These are phyloP conservation scores for Plasmodiophora brassicae DNA, from an alignment of 208 protist species.

Conservation along the genomic window DNA sequence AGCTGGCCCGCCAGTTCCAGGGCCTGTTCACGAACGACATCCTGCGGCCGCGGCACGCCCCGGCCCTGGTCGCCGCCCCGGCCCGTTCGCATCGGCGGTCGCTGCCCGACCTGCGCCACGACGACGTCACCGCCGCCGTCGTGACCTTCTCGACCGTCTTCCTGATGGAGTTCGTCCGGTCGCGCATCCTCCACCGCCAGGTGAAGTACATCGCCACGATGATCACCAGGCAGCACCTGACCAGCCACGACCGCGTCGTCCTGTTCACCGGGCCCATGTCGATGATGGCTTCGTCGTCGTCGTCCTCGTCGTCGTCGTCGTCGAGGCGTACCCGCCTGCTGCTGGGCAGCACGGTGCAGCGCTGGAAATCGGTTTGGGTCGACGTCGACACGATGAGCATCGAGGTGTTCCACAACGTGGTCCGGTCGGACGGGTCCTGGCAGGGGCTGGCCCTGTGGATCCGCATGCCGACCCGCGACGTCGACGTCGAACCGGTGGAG, in stretches of 20 bases:
- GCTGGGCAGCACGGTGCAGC: background rate
- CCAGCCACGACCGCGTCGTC: background rate
- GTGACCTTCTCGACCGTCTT: background rate
- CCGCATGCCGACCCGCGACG: background rate
- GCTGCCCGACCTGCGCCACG: background rate
- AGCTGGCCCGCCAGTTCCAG: background rate
- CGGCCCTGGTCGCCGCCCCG: background rate
- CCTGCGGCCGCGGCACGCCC: too few relatives aligned
- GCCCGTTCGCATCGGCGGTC: background rate
- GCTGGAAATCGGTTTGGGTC: background rate
- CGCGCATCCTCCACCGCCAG: background rate
- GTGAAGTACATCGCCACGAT: conserved; percentile 13
- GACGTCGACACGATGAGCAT: background rate
- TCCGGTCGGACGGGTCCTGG: too few relatives aligned
- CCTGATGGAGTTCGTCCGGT: conserved; percentile 1
- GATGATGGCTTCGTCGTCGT: background rate
- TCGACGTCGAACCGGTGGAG: background rate
- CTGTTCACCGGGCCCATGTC: background rate
- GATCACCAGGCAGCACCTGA: background rate
- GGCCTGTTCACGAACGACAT: background rate
- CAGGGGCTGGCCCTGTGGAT: background rate
- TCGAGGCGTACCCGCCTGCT: background rate
- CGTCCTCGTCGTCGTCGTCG: background rate
- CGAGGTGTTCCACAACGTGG: background rate
- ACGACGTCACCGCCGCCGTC: background rate